Evolutionary conservation across 768 basidiomycete species (phyloP), one percentile per base, ranked within the genome.

Genomic region (Mycena vitilis): DNA sequence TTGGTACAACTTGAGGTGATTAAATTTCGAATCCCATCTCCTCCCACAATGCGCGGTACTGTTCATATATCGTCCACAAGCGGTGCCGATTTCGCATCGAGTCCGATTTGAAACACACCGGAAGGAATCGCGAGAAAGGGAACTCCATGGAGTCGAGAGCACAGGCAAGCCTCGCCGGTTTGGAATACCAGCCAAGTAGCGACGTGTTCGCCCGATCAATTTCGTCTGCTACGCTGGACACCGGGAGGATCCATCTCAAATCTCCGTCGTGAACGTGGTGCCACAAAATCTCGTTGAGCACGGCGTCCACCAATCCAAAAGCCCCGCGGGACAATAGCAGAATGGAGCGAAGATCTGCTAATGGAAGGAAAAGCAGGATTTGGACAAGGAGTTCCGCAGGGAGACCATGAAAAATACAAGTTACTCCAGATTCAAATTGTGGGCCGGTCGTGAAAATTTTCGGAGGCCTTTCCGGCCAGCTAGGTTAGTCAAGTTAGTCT

Each of bases 101-200:
- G 13, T 53, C 15, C 0, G 52, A 53, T 34, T 53, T 36, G 52
- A 53, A 15, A 18, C 30, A 53, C 30, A 13, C 25, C 13, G 52
- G 15, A 18, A 59, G 23, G 54, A 63, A 63, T n/a, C 38, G 40
- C 13, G 44, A 58, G 22, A 65, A 65, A 2, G 56, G 64, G 48
- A 65, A 65, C 12, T 59, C 56, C 47, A 20, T 49, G 5, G 56
- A 65, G n/a, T 58, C 64, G 44, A 64, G 45, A 20, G 23, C 44
- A 36, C 40, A 47, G 25, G 20, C 44, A 18, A 22, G 48, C 23
- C 48, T 8, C 18, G 44, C 44, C 20, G 44, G 4, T 42, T 15
- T 22, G 16, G 22, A 10, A 38, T 22, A 38, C 60, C 49, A 36
- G 38, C 52, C 15, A 22, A 63, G 34, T 9, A 25, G 5, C 11